Conservation (phyloP, 345 rosid genomes). For the Hibiscus trionum region DNA sequence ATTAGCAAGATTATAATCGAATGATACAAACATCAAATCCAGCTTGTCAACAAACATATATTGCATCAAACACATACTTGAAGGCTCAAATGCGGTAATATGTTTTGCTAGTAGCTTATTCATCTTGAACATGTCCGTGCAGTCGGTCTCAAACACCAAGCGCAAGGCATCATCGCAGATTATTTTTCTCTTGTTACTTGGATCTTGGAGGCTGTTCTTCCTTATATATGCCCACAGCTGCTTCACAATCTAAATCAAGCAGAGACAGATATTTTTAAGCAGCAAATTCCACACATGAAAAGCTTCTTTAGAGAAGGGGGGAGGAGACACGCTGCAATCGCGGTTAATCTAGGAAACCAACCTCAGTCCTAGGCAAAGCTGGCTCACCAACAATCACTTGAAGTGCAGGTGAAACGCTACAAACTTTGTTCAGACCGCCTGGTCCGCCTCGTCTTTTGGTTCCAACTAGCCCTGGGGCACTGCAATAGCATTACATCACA, state of each 20-base stretch:
- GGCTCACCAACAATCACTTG: constrained; percentile 91
- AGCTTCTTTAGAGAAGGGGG: no score
- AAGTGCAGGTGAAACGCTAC: constrained; percentile 88
- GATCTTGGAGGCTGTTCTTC: constrained; percentile 95
- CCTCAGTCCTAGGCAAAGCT: constrained; percentile 95
- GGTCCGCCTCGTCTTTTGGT: constrained; percentile 92
- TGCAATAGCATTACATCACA: constrained; percentile 26
- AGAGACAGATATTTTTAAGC: constrained; percentile 12
- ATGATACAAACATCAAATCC: constrained; percentile 7
- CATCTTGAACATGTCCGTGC: constrained; percentile 99
- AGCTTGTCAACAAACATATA: constrained; percentile 4
- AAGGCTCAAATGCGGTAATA: constrained; percentile 74
- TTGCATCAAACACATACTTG: constrained; percentile 40
- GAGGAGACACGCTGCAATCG: no score
- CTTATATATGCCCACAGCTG: constrained; percentile 96
- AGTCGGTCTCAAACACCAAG: constrained; percentile 85
- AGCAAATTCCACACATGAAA: background rate
- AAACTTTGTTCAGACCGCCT: constrained; percentile 92
- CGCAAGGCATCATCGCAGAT: constrained; percentile 92
- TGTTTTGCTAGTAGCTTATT: constrained; percentile 90
- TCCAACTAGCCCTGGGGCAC: constrained; percentile 44
- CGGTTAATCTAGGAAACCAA: constrained; percentile 12
- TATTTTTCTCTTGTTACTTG: constrained; percentile 95
- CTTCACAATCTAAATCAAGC: constrained; percentile 65
- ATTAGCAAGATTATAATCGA: background rate